phyloP scores from a whole-genome alignment of 805 yeast genomes.

The Zygosaccharomyces lentus region DNA sequence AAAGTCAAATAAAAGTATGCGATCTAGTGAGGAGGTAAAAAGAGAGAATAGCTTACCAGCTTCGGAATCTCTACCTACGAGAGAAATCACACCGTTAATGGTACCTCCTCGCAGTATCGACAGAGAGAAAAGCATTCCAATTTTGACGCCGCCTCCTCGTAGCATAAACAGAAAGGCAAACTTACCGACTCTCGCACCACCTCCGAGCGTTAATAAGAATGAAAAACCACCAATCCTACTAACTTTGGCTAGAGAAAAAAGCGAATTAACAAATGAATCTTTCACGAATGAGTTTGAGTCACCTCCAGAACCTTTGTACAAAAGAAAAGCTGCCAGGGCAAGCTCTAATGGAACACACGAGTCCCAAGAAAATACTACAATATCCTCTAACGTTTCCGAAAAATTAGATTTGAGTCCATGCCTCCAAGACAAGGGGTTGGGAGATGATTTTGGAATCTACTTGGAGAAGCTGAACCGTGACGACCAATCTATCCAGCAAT shows the following conservation, averaged over 20 bases:
- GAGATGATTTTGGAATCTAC: slow-evolving; percentile 18
- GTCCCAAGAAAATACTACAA: background rate
- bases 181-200: background rate
- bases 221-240: background rate
- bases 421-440: slow-evolving; percentile 12
- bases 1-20: background rate
- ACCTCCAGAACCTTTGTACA: slow-evolving; percentile 1
- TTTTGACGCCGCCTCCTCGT: slow-evolving; percentile 2
- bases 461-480: slow-evolving; percentile 16
- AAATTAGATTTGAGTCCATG: slow-evolving; percentile 8
- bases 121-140: background rate
- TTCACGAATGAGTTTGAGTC: slow-evolving; percentile 1
- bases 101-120: slow-evolving; percentile 1
- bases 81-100: background rate
- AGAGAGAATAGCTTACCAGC: background rate
- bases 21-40: background rate
- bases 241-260: background rate
- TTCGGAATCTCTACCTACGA: background rate
- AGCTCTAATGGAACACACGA: background rate
- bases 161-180: background rate
- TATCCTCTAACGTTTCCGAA: background rate
- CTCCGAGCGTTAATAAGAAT: background rate
- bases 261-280: background rate
- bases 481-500: slow-evolving; percentile 11
- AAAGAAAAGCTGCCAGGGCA: background rate